Percentiles rank a stretch among this genome's conserved stretches.
phyloP scores from a whole-genome alignment of 352 stramenopile genomes.

The Globisporangium parvum region DNA sequence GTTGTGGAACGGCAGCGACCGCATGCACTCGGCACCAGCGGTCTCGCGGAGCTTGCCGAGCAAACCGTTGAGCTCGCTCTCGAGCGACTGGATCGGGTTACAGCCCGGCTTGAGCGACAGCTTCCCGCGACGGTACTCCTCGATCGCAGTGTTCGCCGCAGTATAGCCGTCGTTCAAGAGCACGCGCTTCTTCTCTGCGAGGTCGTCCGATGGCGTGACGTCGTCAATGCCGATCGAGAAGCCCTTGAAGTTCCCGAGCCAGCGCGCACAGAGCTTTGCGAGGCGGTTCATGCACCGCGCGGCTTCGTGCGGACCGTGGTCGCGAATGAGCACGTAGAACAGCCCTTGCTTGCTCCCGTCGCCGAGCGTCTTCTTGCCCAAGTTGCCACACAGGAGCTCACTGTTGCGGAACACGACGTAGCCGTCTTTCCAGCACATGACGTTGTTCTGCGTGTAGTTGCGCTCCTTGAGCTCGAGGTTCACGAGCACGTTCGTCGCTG shows the following conservation, averaged over 20 bases:
- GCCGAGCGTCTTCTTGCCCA: slow-evolving; percentile 98
- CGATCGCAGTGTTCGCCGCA: slow-evolving; percentile 88
- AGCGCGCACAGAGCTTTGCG: slow-evolving; percentile 96
- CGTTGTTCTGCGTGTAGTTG: slow-evolving; percentile 93
- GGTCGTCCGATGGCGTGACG: slow-evolving; percentile 94
- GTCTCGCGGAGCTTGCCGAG: slow-evolving; percentile 97
- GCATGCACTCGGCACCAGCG: slow-evolving; percentile 97
- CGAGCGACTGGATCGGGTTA: slow-evolving; percentile 95
- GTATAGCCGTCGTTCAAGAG: slow-evolving; percentile 89
- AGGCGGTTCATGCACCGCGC: slow-evolving; percentile 97
- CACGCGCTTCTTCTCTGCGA: slow-evolving; percentile 93
- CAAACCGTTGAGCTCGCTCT: slow-evolving; percentile 98
- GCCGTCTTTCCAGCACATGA: slow-evolving; percentile 98
- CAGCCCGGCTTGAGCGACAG: slow-evolving; percentile 96
- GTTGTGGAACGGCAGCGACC: slow-evolving; percentile 96
- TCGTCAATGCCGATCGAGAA: slow-evolving; percentile 99
- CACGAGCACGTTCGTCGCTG: slow-evolving; percentile 66
- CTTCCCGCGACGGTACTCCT: slow-evolving; percentile 92
- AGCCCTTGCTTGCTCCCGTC: slow-evolving; percentile 98
- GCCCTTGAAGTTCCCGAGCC: slow-evolving; percentile 95
- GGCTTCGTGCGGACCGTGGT: slow-evolving; percentile 90
- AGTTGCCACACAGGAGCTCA: slow-evolving; percentile 96
- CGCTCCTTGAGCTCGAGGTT: slow-evolving; percentile 93
- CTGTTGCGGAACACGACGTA: slow-evolving; percentile 97
- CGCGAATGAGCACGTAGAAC: slow-evolving; percentile 97